These are phyloP conservation scores for Pleurotus eryngii DNA, from an alignment of 768 basidiomycete genomes.

Conservation along the genomic window DNA sequence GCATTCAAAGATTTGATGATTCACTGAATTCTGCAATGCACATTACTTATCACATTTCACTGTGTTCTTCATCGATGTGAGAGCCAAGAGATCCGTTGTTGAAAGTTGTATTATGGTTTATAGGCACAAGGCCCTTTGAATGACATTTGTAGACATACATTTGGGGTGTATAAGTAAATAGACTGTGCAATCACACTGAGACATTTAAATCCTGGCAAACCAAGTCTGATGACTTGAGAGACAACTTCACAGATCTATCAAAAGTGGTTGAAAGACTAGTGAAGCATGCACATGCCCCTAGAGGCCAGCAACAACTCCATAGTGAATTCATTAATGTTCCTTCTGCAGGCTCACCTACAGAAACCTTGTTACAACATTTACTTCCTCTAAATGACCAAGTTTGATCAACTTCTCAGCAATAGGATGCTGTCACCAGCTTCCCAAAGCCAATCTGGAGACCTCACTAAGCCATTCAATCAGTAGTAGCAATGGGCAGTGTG, in stretches of 20 bases:
- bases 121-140: slow-evolving; percentile 21
- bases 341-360: slow-evolving; percentile 81
- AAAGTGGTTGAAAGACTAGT: slow-evolving; percentile 31
- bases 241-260: slow-evolving; percentile 24
- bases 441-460: slow-evolving; percentile 76
- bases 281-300: slow-evolving; percentile 32
- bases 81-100: too few relatives aligned
- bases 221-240: slow-evolving; percentile 14
- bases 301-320: slow-evolving; percentile 29
- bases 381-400: slow-evolving; percentile 85
- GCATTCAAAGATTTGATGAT: too few relatives aligned
- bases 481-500: slow-evolving; percentile 89
- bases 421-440: slow-evolving; percentile 48
- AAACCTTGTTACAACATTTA: slow-evolving; percentile 83
- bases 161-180: slow-evolving; percentile 25
- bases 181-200: slow-evolving; percentile 9
- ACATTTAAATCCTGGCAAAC: slow-evolving; percentile 10
- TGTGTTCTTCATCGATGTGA: too few relatives aligned
- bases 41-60: too few relatives aligned
- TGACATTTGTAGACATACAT: slow-evolving; percentile 23
- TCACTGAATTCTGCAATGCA: too few relatives aligned
- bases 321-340: slow-evolving; percentile 58
- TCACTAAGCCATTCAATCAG: slow-evolving; percentile 91
- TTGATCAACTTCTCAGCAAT: slow-evolving; percentile 54
- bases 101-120: slow-evolving; percentile 24